phyloP scores from a whole-genome alignment of 2,329 filamentous ascomycete genomes.

The Nothomitra cinnamomea region DNA sequence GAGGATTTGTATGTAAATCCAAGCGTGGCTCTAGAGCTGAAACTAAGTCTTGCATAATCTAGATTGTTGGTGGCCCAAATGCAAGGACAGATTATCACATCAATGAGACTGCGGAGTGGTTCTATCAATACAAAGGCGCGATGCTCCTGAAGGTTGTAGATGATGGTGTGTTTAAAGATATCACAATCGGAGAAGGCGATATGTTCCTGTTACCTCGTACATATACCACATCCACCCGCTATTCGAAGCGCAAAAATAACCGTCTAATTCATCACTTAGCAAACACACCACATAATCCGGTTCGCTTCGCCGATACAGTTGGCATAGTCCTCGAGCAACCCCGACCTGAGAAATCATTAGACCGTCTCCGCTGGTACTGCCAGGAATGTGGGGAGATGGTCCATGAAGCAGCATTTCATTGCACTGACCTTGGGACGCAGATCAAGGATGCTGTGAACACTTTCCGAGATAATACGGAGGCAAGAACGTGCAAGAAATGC shows the following conservation, averaged over 20 bases:
- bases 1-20: slow-evolving; percentile 8
- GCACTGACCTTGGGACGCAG: slow-evolving; percentile 80
- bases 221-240: not conserved
- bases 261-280: slow-evolving; percentile 15
- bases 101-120: slow-evolving; percentile 92
- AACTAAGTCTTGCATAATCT: not conserved
- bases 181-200: slow-evolving; percentile 80
- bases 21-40: not conserved
- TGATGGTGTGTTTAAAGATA: slow-evolving; percentile 51
- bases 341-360: slow-evolving; percentile 49
- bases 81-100: slow-evolving; percentile 96
- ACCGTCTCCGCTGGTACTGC: slow-evolving; percentile 88
- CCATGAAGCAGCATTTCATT: slow-evolving; percentile 75
- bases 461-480: slow-evolving; percentile 53
- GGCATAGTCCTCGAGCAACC: slow-evolving; percentile 83
- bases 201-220: slow-evolving; percentile 68
- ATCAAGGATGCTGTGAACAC: slow-evolving; percentile 79
- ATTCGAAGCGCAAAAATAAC: not conserved
- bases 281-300: slow-evolving; percentile 94
- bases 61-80: slow-evolving; percentile 92
- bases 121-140: slow-evolving; percentile 86
- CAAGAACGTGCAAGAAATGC: slow-evolving; percentile 61
- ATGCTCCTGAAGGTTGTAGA: slow-evolving; percentile 82
- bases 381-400: slow-evolving; percentile 51
- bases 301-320: slow-evolving; percentile 86